phyloP scores from a whole-genome alignment of 1,284 basidiomycete species.

The Ceratobasidium sp. region DNA sequence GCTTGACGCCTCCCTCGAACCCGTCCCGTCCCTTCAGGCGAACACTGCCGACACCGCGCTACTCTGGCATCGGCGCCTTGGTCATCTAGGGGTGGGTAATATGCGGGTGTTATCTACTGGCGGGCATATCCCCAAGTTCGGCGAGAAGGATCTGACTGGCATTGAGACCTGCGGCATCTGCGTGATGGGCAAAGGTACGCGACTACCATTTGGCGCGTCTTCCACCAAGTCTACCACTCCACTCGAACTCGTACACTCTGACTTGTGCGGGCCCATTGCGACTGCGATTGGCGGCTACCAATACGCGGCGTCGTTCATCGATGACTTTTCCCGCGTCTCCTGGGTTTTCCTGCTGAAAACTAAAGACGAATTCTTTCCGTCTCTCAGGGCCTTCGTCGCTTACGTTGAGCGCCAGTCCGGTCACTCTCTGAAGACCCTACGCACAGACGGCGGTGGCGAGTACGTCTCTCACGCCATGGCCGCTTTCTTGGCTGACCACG shows the following conservation, averaged over 20 bases:
- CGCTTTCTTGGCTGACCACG: background rate
- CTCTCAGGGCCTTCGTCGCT: slow-evolving; percentile 43
- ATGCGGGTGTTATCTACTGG: background rate
- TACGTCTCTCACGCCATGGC: slow-evolving; percentile 8
- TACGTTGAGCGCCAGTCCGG: slow-evolving; percentile 41
- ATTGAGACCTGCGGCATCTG: slow-evolving; percentile 42
- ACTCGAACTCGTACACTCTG: slow-evolving; percentile 46
- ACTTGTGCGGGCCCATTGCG: slow-evolving; percentile 43
- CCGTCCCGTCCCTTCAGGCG: too few species aligned
- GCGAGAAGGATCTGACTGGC: background rate
- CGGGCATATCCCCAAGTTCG: background rate
- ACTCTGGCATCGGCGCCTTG: background rate
- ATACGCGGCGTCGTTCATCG: slow-evolving; percentile 46
- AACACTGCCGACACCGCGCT: background rate
- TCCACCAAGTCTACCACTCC: background rate
- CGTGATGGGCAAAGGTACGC: slow-evolving; percentile 33
- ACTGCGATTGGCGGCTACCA: slow-evolving; percentile 13
- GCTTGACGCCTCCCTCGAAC: background rate
- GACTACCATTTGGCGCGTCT: slow-evolving; percentile 35
- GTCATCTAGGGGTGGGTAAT: background rate
- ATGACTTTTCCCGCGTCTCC: slow-evolving; percentile 43
- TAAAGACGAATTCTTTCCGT: slow-evolving; percentile 24
- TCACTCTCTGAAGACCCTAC: slow-evolving; percentile 36
- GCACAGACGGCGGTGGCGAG: slow-evolving; percentile 49
- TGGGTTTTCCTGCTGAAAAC: slow-evolving; percentile 36